A percentile compares a stretch with the other conserved stretches of the same genome.
Conservation (phyloP, 805 yeast genomes). For the Ogataea pini region DNA sequence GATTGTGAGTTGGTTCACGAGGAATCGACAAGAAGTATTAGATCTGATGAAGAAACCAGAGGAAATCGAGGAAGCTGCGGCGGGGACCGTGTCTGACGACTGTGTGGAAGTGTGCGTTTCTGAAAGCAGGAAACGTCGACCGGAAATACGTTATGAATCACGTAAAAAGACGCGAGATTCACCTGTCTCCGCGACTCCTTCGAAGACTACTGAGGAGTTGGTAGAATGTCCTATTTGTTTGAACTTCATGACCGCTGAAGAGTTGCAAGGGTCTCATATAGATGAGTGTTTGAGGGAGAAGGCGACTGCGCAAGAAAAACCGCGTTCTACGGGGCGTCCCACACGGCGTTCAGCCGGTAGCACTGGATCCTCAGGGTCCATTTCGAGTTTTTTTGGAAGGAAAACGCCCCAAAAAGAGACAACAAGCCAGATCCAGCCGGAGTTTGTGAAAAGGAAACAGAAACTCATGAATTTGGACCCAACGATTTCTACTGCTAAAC, state of each 20-base stretch:
- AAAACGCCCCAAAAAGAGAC: constrained; percentile 12
- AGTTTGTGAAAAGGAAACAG: constrained; percentile 17
- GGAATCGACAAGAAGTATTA: constrained; percentile 42
- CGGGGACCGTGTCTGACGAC: constrained; percentile 6
- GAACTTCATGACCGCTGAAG: constrained; percentile 51
- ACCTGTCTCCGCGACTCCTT: not conserved
- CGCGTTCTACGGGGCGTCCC: constrained; percentile 13
- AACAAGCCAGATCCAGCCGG: constrained; percentile 29
- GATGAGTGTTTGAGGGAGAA: constrained; percentile 52
- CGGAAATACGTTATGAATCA: constrained; percentile 12
- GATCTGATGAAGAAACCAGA: constrained; percentile 30
- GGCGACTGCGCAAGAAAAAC: constrained; percentile 20
- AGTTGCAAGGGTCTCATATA: constrained; percentile 59
- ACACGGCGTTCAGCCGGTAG: not conserved
- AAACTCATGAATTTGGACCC: constrained; percentile 67
- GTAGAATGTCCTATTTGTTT: constrained; percentile 73
- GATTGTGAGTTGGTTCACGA: constrained; percentile 52
- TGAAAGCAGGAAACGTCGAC: constrained; percentile 12
- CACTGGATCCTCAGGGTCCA: constrained; percentile 11
- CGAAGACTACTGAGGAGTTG: constrained; percentile 26
- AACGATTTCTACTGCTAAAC: constrained; percentile 54
- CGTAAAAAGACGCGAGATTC: constrained; percentile 15
- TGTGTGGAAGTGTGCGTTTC: constrained; percentile 6
- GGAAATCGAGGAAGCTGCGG: constrained; percentile 15
- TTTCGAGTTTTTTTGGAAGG: constrained; percentile 17